These are phyloP conservation scores for Salvia splendens DNA, from an alignment of 257 asterid genomes.

Conservation along the genomic window DNA sequence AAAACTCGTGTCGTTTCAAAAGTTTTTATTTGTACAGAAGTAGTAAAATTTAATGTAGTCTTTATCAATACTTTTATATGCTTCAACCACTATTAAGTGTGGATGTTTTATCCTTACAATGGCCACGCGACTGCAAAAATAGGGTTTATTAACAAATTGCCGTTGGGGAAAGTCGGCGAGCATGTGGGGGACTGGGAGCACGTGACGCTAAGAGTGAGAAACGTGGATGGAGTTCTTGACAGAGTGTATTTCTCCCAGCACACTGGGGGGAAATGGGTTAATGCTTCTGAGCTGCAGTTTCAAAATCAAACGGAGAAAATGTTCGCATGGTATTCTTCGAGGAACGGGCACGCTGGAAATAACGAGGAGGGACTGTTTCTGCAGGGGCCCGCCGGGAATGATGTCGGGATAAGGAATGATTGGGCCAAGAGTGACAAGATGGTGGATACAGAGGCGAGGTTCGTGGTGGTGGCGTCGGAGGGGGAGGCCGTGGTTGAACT, in stretches of 20 bases:
- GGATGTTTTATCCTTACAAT: constrained; percentile 86
- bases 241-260: constrained; percentile 64
- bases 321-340: constrained; percentile 60
- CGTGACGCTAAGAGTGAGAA: constrained; percentile 75
- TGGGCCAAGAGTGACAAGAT: constrained; percentile 53
- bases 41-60: too few species aligned
- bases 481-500: constrained; percentile 60
- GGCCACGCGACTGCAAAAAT: constrained; percentile 68
- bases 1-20: too few species aligned
- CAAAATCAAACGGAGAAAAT: constrained; percentile 40
- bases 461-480: constrained; percentile 46
- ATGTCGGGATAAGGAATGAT: constrained; percentile 69
- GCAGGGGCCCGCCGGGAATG: constrained; percentile 47
- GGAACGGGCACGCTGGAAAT: constrained; percentile 66
- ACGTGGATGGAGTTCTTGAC: constrained; percentile 63
- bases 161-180: constrained; percentile 72
- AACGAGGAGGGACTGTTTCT: constrained; percentile 44
- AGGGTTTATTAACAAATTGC: constrained; percentile 44
- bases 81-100: constrained; percentile 18
- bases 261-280: constrained; percentile 68
- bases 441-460: constrained; percentile 57
- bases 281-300: constrained; percentile 49
- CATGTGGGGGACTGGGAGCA: constrained; percentile 98
- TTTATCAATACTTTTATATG: too few species aligned
- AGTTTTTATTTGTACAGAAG: too few species aligned